Percentiles rank a stretch among this genome's conserved stretches.
Evolutionary conservation across 164 flowering plant species (phyloP).

Genomic region (Paratinospora sagittata): DNA sequence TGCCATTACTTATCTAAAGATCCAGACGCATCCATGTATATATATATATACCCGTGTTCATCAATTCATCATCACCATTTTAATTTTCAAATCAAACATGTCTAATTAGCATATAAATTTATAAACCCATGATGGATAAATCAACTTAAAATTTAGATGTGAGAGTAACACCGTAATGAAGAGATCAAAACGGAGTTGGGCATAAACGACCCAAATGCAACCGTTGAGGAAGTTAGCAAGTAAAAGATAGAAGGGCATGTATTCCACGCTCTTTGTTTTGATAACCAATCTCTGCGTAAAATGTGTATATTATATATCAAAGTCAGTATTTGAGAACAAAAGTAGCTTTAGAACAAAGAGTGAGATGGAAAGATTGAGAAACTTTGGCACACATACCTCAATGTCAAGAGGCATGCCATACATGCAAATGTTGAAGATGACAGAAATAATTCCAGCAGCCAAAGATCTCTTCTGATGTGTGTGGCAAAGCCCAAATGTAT

Average conservation of each 20-base stretch:
- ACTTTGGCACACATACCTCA: slow-evolving; percentile 20
- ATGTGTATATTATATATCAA: too few relatives aligned
- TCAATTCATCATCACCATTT: too few relatives aligned
- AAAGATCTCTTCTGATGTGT: slow-evolving; percentile 24
- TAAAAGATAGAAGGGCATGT: slow-evolving; percentile 57
- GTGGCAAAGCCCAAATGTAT: slow-evolving; percentile 26
- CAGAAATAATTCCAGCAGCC: slow-evolving; percentile 47
- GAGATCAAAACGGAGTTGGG: slow-evolving; percentile 47
- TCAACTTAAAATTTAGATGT: too few relatives aligned
- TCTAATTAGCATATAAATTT: too few relatives aligned
- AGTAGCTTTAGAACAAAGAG: too few relatives aligned
- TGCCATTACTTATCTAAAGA: slow-evolving; percentile 50
- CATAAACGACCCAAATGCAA: slow-evolving; percentile 44
- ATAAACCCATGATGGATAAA: too few relatives aligned
- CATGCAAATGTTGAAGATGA: slow-evolving; percentile 48
- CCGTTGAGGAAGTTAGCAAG: slow-evolving; percentile 43
- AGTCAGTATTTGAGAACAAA: too few relatives aligned
- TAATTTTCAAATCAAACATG: too few relatives aligned
- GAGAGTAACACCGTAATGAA: slow-evolving; percentile 43
- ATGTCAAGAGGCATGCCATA: slow-evolving; percentile 51
- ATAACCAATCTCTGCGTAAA: slow-evolving; percentile 50
- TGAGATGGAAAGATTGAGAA: too few relatives aligned
- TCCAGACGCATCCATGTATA: background rate
- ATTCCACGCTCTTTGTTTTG: slow-evolving; percentile 63
- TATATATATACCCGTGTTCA: too few relatives aligned